Conservation (phyloP, 495 filamentous ascomycete species). For the Platismatia glauca region DNA sequence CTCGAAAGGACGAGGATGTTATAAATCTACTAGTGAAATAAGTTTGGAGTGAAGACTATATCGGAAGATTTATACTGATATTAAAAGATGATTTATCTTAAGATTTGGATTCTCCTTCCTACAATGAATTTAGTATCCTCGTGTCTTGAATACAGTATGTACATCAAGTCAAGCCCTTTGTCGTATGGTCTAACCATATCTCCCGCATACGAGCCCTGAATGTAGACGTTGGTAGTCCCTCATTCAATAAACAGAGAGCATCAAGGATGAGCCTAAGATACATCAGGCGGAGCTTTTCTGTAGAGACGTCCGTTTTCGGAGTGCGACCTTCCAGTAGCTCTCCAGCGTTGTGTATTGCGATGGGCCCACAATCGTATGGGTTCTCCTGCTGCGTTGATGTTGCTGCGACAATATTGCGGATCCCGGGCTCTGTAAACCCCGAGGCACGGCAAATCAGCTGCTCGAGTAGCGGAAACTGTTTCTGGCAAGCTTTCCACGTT, state of each 20-base stretch:
- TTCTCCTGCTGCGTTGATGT: neutral
- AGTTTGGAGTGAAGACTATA: too few species aligned
- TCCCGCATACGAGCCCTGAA: neutral
- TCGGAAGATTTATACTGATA: too few species aligned
- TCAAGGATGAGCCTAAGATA: neutral
- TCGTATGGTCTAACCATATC: neutral
- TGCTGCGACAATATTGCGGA: neutral
- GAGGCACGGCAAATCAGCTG: neutral
- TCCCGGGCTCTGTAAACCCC: neutral
- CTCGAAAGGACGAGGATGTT: too few species aligned
- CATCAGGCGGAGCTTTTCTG: neutral
- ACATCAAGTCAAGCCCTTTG: neutral
- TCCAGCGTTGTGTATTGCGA: neutral
- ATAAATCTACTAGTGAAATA: too few species aligned
- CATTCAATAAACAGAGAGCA: neutral
- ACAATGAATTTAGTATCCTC: too few species aligned
- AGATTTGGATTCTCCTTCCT: too few species aligned
- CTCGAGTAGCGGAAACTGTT: neutral
- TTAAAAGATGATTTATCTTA: too few species aligned
- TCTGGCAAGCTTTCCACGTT: neutral
- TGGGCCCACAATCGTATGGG: neutral
- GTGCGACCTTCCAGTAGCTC: neutral
- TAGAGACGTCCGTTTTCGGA: neutral
- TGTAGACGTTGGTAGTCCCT: neutral
- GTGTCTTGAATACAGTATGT: too few species aligned